Evolutionary conservation across 345 rosid species (phyloP).

Genomic region (Salix exigua): DNA sequence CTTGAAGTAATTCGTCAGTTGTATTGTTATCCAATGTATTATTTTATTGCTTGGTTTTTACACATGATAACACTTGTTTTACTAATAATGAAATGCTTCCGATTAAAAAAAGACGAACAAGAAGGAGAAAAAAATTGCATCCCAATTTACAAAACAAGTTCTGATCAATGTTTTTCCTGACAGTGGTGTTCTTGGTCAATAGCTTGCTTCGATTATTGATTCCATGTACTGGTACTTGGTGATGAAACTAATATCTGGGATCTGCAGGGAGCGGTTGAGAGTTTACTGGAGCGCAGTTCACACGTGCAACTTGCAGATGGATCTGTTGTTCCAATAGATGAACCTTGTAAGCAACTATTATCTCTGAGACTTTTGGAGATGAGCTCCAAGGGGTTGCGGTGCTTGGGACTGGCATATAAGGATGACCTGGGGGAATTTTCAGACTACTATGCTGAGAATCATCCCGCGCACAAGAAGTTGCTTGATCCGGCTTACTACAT

Average conservation of each 20-base stretch:
- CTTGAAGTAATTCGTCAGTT: too few species aligned
- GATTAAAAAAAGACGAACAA: too few species aligned
- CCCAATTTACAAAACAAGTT: not conserved
- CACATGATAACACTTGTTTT: too few species aligned
- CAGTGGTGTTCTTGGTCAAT: not conserved
- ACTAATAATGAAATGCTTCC: too few species aligned
- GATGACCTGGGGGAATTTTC: slow-evolving; percentile 80
- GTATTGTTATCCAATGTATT: too few species aligned
- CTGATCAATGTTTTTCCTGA: not conserved
- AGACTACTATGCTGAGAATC: slow-evolving; percentile 59
- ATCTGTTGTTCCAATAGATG: slow-evolving; percentile 64
- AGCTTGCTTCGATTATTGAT: not conserved
- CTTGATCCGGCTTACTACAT: slow-evolving; percentile 73
- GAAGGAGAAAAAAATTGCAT: too few species aligned
- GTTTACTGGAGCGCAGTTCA: slow-evolving; percentile 73
- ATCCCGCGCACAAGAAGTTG: slow-evolving; percentile 84
- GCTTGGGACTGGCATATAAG: slow-evolving; percentile 84
- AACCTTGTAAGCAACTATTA: slow-evolving; percentile 61
- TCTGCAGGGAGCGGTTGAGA: slow-evolving; percentile 88
- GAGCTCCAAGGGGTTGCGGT: slow-evolving; percentile 83
- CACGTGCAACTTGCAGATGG: slow-evolving; percentile 83
- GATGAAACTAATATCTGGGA: not conserved
- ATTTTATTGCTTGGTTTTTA: too few species aligned
- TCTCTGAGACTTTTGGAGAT: slow-evolving; percentile 58
- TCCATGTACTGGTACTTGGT: not conserved